Evolutionary conservation across 2,329 filamentous ascomycete species (phyloP).

Genomic region (Immersiporthe knoxdaviesiana): DNA sequence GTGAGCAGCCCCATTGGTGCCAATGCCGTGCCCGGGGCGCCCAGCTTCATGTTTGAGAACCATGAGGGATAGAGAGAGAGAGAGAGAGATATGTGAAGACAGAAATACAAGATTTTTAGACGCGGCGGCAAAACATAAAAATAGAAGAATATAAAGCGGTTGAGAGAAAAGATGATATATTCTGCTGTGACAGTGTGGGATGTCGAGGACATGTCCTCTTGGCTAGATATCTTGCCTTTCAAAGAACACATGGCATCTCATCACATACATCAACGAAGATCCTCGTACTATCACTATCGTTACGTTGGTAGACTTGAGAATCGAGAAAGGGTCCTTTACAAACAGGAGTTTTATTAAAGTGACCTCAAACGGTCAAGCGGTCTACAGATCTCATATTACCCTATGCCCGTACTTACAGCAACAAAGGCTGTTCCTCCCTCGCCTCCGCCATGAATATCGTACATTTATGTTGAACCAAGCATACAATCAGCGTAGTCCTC

Average conservation of each 20-base stretch:
- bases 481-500: background rate
- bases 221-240: background rate
- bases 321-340: background rate
- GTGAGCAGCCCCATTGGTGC: constrained; percentile 65
- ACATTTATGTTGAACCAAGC: background rate
- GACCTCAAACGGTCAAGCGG: background rate
- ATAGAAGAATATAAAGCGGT: background rate
- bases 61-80: constrained; percentile 54
- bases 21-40: constrained; percentile 77
- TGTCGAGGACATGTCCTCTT: background rate
- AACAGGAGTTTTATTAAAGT: background rate
- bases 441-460: background rate
- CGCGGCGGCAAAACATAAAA: background rate
- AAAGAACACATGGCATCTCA: background rate
- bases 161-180: background rate
- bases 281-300: background rate
- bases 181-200: background rate
- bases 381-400: background rate
- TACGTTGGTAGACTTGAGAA: background rate
- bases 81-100: no score
- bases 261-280: background rate
- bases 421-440: background rate
- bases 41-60: constrained; percentile 86
- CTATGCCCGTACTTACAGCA: background rate
- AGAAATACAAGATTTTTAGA: background rate